phyloP scores from a whole-genome alignment of 192 early-diverging fungal species.

The Spizellomyces punctatus region DNA sequence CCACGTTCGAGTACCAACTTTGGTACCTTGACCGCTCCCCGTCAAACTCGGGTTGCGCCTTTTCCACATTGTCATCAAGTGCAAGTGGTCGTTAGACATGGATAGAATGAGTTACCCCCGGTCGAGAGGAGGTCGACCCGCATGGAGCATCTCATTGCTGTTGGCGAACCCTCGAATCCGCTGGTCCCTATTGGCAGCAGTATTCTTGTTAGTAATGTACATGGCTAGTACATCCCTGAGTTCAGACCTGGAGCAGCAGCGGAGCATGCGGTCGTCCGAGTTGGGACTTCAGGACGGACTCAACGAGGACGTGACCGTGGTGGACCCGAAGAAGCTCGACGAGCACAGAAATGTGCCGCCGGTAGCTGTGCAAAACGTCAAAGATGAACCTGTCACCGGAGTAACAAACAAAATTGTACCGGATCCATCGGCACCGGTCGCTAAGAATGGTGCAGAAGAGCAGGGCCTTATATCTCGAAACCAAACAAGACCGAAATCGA shows the following conservation, averaged over 20 bases:
- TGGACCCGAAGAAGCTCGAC: not conserved
- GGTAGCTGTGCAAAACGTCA: not conserved
- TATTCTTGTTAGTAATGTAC: not conserved
- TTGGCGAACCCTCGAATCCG: conserved; percentile 6
- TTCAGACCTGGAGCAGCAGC: not conserved
- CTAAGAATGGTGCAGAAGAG: not conserved
- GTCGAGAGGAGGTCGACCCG: too few relatives aligned
- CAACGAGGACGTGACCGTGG: not conserved
- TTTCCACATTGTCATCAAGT: too few relatives aligned
- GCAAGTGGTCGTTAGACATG: too few relatives aligned
- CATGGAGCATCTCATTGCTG: not conserved
- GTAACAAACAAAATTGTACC: not conserved
- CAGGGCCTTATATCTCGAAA: not conserved
- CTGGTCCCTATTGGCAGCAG: conserved; percentile 2
- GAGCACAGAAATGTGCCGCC: too few relatives aligned
- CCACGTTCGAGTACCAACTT: too few relatives aligned
- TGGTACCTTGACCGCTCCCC: too few relatives aligned
- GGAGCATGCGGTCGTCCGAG: not conserved
- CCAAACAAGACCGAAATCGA: not conserved
- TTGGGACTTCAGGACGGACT: too few relatives aligned
- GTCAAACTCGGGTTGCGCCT: too few relatives aligned
- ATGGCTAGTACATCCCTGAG: not conserved
- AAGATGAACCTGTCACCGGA: not conserved
- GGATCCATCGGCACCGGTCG: too few relatives aligned
- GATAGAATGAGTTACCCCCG: too few relatives aligned